Evolutionary conservation across 2,329 filamentous ascomycete genomes (phyloP).

Genomic region (Aspergillus cejpii): DNA sequence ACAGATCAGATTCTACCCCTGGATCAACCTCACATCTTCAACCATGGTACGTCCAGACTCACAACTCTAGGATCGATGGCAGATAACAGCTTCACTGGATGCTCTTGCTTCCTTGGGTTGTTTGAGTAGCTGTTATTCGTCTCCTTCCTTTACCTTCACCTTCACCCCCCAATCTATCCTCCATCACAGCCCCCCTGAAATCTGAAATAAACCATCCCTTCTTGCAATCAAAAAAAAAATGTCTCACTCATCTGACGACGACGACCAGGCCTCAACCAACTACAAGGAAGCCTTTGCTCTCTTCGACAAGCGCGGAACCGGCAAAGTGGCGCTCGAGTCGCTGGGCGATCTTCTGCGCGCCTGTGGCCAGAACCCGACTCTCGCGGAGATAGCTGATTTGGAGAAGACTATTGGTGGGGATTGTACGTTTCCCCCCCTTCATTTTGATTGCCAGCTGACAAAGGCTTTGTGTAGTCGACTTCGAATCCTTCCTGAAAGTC

Average conservation of each 20-base stretch:
- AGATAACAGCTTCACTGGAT: too few relatives aligned
- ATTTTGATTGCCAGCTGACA: conserved; percentile 8
- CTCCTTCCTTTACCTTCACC: conserved; percentile 1
- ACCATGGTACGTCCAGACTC: conserved; percentile 5
- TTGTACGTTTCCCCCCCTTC: conserved; percentile 59
- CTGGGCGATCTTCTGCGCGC: conserved; percentile 92
- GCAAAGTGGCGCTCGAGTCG: conserved; percentile 76
- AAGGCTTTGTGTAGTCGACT: conserved; percentile 63
- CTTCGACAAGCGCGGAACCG: conserved; percentile 98
- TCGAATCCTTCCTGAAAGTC: conserved; percentile 92
- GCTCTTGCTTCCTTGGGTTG: too few relatives aligned
- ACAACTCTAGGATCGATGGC: not conserved
- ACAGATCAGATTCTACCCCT: not conserved
- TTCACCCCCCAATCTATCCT: not conserved
- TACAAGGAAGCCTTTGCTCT: conserved; percentile 99
- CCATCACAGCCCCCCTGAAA: too few relatives aligned
- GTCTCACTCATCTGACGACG: conserved; percentile 18
- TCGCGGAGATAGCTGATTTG: conserved; percentile 84
- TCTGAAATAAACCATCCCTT: too few relatives aligned
- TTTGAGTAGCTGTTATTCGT: too few relatives aligned
- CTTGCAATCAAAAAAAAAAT: conserved; percentile 21
- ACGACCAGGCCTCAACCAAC: conserved; percentile 70
- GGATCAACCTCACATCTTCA: not conserved
- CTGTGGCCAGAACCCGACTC: conserved; percentile 95
- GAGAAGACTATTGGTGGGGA: conserved; percentile 85